Base-by-base conservation (phyloP, 495 filamentous ascomycete genomes). In the Penicillium ochrochloron region DNA sequence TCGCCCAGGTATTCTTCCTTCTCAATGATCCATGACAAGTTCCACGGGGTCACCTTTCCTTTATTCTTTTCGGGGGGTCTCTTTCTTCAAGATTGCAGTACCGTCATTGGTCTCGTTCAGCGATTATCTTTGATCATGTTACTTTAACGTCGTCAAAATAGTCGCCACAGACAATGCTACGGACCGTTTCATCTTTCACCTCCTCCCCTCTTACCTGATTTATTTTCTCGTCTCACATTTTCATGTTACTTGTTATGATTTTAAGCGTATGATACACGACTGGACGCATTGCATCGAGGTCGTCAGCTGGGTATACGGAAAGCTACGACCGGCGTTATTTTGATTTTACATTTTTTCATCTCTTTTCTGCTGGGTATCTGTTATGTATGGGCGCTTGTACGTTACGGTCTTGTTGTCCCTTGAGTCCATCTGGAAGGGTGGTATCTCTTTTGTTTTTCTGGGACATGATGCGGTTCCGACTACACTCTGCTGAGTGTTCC, bases 101-200 rank as follows among this genome's bases (percentile, higher is more conserved):
- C 25, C 33, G 34, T 23, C 25, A 31, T 59, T 59, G 29, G 8
- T 19, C 10, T 64, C 42, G 11, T 41, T 35, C 23, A 25, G 35
- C 54, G 67, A 69, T 59, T 58, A 10, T 12, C 34, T 31, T 63
- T 64, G 63, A 69, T 61, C 23, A 10, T 66, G 54, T 61, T 69
- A 58, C 46, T 5, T 51, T 53, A 61, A 66, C 61, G 63, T 58
- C 21, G 19, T 64, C 57, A 58, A 60, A 44, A 46, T 54, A 55
- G 39, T 59, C 60, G 60, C 27, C 9, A 41, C 60, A 66, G 63
- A 54, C 64, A 69, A 66, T 60, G 56, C 23, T 31, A 66, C 29
- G 42, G 31, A 27, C 29, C 58, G 37, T 44, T 39, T 48, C 3
- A 29, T 31, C 23, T 51, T 9, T 57, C 34, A 21, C 14, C 25